Base-by-base conservation (phyloP, 371 early-diverging fungal species). In the Funneliformis caledonium region DNA sequence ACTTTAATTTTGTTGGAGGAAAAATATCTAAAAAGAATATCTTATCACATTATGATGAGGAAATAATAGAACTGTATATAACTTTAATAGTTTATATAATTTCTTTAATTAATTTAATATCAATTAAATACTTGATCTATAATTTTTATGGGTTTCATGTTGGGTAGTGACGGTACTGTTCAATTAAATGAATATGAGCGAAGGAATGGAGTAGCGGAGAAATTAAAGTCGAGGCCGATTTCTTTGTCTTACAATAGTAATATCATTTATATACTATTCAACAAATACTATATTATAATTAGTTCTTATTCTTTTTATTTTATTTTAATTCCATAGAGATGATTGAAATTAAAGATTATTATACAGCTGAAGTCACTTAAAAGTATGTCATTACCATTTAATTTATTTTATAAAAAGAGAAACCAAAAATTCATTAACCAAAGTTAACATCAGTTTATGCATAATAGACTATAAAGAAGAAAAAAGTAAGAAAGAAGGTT, bases 341-440 rank as follows among this genome's bases (percentile, higher is more conserved):
- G 86, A 87, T 86, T 65, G 90, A 91, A 74, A 88, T 89, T 61
- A 88, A 90, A 78, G 93, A 92, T 82, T 96, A 95, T 83, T 96
- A 96, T 87, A 95, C 96, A 86, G 89, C 91, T 1, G 90, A 92
- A 33, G 86, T 92, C 8, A 83, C 89, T 16, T 92, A 19, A 94
- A 94, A 82, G 88, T 89, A 84, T 80, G 86, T 69, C 87, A 83
- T 80, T 10, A 68, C 19, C 64, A 45, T 62, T 42, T 42, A 68
- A 78, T 56, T 43, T 2, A 59, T 19, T 59, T 6, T n/a, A 26
- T 47, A n/a, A 45, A 2, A 6, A 22, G 3, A 37, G 3, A 37
- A 1, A 1, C 37, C 26, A 59, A 69, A 26, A 22, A 5, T 14
- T 42, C 59, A 67, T 42, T 72, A n/a, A 14, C 33, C 56, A 43